A percentile compares a stretch with the other conserved stretches of the same genome.
Conservation (phyloP, 2,329 filamentous ascomycete genomes). For the Aspergillus alliaceus region DNA sequence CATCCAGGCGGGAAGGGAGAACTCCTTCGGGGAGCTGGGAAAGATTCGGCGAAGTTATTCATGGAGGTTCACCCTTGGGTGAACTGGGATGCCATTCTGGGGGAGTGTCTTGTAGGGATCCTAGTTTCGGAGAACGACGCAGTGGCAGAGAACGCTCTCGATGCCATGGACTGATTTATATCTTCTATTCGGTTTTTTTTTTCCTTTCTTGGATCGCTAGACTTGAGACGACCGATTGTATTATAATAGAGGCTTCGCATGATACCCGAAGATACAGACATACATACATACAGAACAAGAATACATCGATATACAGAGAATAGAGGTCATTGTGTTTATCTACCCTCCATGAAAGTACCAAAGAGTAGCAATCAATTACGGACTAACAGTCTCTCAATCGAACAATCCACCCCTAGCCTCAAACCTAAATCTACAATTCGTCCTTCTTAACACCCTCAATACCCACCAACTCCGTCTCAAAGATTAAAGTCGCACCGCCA, state of each 20-base stretch:
- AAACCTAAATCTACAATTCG: conserved; percentile 36
- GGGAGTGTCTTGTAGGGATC: conserved; percentile 62
- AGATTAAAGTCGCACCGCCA: conserved; percentile 76
- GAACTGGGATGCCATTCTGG: conserved; percentile 67
- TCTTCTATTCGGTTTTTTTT: neutral
- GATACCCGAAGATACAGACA: conserved; percentile 3
- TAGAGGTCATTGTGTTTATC: neutral
- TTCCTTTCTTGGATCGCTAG: neutral
- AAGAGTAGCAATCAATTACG: too few species aligned
- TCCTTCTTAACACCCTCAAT: conserved; percentile 69
- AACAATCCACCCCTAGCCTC: neutral
- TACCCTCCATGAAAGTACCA: too few species aligned
- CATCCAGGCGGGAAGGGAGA: conserved; percentile 77
- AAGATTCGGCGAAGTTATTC: conserved; percentile 65
- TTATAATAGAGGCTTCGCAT: conserved; percentile 3
- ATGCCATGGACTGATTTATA: conserved; percentile 59
- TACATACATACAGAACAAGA: neutral
- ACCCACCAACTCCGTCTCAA: conserved; percentile 85
- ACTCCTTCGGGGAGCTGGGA: conserved; percentile 62
- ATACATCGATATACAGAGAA: conserved; percentile 5
- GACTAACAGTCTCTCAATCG: too few species aligned
- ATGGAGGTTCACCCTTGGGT: conserved; percentile 67
- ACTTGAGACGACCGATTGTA: neutral
- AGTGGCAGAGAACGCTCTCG: conserved; percentile 42
- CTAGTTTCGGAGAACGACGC: conserved; percentile 57